Percentiles rank a stretch among this genome's conserved stretches.
phyloP scores from a whole-genome alignment of 1,284 basidiomycete species.

The Tetrapyrgos nigripes region DNA sequence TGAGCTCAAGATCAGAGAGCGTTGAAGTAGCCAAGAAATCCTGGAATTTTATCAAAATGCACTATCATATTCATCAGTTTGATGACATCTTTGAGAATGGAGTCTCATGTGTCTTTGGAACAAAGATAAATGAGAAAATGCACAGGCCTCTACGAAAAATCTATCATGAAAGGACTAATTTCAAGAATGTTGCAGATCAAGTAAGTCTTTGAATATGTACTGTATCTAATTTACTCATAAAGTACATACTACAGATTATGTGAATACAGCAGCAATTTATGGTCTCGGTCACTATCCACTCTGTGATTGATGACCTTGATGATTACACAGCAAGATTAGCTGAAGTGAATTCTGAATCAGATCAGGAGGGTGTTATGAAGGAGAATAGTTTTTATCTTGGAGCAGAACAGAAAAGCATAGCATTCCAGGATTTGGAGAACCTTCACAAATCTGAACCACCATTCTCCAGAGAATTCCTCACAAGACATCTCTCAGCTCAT shows the following conservation, averaged over 20 bases:
- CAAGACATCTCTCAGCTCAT: slow-evolving; percentile 16
- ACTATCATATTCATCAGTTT: slow-evolving; percentile 23
- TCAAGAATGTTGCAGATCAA: slow-evolving; percentile 12
- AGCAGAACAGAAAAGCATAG: slow-evolving; percentile 2
- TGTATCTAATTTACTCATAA: neutral
- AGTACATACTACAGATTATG: slow-evolving; percentile 32
- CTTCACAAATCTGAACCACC: slow-evolving; percentile 8
- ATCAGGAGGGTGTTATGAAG: neutral
- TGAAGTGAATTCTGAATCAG: neutral
- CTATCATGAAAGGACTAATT: slow-evolving; percentile 15
- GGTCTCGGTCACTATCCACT: slow-evolving; percentile 19
- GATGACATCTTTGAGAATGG: slow-evolving; percentile 30
- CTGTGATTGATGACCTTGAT: slow-evolving; percentile 23
- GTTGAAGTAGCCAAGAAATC: slow-evolving; percentile 15
- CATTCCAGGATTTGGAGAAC: slow-evolving; percentile 13
- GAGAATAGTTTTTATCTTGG: too few relatives aligned
- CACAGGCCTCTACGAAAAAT: slow-evolving; percentile 16
- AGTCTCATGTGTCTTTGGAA: slow-evolving; percentile 18
- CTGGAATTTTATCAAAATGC: slow-evolving; percentile 31
- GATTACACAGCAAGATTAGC: neutral
- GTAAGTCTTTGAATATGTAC: slow-evolving; percentile 5
- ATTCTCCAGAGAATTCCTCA: slow-evolving; percentile 22
- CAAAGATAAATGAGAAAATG: slow-evolving; percentile 29
- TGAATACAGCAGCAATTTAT: slow-evolving; percentile 24
- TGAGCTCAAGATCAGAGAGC: too few relatives aligned